Conservation (phyloP, 2,329 filamentous ascomycete genomes). For the Paracamarosporium sp. region DNA sequence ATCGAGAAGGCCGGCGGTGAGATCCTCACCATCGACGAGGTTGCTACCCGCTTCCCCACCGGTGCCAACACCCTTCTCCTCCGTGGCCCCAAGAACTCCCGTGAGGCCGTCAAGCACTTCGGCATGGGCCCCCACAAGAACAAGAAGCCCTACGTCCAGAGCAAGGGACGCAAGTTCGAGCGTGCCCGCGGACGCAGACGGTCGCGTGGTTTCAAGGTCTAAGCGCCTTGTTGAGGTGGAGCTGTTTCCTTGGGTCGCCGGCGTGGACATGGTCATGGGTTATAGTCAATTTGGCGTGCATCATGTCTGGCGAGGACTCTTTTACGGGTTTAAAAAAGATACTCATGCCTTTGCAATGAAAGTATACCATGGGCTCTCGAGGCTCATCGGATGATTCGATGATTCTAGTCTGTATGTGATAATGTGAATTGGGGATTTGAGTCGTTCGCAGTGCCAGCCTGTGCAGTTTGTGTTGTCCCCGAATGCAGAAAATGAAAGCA, state of each 20-base stretch:
- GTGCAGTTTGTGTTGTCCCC: neutral
- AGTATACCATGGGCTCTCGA: conserved; percentile 39
- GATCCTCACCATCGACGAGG: conserved; percentile 94
- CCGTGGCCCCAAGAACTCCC: conserved; percentile 96
- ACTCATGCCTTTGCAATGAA: conserved; percentile 46
- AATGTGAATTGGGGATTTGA: neutral
- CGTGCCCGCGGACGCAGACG: conserved; percentile 97
- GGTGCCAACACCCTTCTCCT: conserved; percentile 97
- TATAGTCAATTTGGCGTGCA: conserved; percentile 43
- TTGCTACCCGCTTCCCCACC: conserved; percentile 92
- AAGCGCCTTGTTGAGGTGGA: conserved; percentile 55
- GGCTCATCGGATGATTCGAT: conserved; percentile 40
- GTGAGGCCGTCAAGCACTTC: conserved; percentile 99
- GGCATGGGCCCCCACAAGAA: conserved; percentile 96
- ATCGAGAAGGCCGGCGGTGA: conserved; percentile 94
- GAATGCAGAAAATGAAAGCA: neutral
- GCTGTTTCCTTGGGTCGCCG: conserved; percentile 46
- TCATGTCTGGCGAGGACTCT: conserved; percentile 44
- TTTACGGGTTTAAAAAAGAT: conserved; percentile 45
- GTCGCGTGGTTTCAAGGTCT: conserved; percentile 99
- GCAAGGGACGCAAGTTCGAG: conserved; percentile 99
- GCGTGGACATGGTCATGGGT: conserved; percentile 45
- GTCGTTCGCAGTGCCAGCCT: neutral
- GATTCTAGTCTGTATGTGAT: conserved; percentile 6
- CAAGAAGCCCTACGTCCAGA: conserved; percentile 98